Percentiles rank a stretch among this genome's conserved stretches.
phyloP scores from a whole-genome alignment of 1,139 yeast genomes.

The Arxiozyma telluris region DNA sequence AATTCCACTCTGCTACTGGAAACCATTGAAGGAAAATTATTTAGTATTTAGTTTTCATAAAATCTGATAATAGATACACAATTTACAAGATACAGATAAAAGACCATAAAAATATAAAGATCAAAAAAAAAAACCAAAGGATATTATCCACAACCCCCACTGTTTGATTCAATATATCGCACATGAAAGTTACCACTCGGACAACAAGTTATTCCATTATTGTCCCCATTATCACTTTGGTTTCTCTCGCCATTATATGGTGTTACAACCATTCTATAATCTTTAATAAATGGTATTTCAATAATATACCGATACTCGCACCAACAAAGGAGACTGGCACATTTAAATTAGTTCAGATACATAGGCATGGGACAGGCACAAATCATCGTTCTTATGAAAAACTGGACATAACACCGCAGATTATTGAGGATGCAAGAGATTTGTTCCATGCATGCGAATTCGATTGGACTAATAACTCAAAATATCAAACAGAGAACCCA shows the following conservation, averaged over 20 bases:
- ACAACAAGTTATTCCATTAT: not conserved
- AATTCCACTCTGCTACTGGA: not conserved
- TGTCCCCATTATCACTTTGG: not conserved
- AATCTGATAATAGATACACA: too few relatives aligned
- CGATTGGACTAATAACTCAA: not conserved
- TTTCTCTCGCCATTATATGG: not conserved
- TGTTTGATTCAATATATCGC: too few relatives aligned
- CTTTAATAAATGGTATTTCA: not conserved
- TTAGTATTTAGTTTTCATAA: too few relatives aligned
- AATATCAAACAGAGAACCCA: slow-evolving; percentile 20
- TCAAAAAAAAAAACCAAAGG: too few relatives aligned
- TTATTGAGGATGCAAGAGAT: slow-evolving; percentile 2
- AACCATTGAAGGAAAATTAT: too few relatives aligned
- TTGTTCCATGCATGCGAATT: slow-evolving; percentile 1
- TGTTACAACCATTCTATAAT: not conserved
- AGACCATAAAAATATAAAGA: too few relatives aligned
- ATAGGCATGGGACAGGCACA: slow-evolving; percentile 17
- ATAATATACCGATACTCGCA: not conserved
- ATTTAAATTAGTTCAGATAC: slow-evolving; percentile 13
- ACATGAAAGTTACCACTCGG: not conserved
- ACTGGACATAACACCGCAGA: slow-evolving; percentile 9
- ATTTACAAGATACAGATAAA: too few relatives aligned
- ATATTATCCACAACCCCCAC: not conserved
- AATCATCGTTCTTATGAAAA: slow-evolving; percentile 10
- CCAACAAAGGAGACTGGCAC: not conserved